Evolutionary conservation across 2,329 filamentous ascomycete genomes (phyloP).

Genomic region (Talaromyces sp.): DNA sequence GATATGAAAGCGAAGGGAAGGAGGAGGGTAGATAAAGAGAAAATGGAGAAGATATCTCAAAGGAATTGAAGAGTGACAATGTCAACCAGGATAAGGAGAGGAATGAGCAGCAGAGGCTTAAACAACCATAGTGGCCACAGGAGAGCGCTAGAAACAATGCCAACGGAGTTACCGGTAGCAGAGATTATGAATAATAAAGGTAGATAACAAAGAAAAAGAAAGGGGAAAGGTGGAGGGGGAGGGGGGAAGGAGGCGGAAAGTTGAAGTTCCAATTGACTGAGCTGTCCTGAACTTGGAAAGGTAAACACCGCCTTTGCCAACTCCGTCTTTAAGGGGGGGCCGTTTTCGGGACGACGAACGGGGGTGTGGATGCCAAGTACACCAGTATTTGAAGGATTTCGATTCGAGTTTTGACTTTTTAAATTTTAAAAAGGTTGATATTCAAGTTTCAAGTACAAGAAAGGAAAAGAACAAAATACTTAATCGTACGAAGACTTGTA

Average conservation of each 20-base stretch:
- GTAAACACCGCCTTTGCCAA: conserved; percentile 26
- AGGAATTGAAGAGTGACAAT: neutral
- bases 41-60: neutral
- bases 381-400: too few relatives aligned
- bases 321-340: conserved; percentile 8
- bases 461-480: too few relatives aligned
- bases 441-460: too few relatives aligned
- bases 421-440: too few relatives aligned
- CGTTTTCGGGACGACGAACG: conserved; percentile 19
- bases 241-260: conserved; percentile 6
- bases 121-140: conserved; percentile 22
- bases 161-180: conserved; percentile 9
- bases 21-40: neutral
- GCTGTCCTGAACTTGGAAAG: conserved; percentile 28
- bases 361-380: too few relatives aligned
- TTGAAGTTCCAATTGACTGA: conserved; percentile 14
- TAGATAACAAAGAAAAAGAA: conserved; percentile 7
- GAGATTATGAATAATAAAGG: neutral
- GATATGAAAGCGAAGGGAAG: neutral
- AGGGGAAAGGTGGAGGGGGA: conserved; percentile 11
- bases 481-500: too few relatives aligned
- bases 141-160: conserved; percentile 12
- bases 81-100: conserved; percentile 7
- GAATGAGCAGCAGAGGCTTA: conserved; percentile 18
- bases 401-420: too few relatives aligned